Conservation (phyloP, 192 early-diverging fungal genomes). For the Backusella parvicylindrica region DNA sequence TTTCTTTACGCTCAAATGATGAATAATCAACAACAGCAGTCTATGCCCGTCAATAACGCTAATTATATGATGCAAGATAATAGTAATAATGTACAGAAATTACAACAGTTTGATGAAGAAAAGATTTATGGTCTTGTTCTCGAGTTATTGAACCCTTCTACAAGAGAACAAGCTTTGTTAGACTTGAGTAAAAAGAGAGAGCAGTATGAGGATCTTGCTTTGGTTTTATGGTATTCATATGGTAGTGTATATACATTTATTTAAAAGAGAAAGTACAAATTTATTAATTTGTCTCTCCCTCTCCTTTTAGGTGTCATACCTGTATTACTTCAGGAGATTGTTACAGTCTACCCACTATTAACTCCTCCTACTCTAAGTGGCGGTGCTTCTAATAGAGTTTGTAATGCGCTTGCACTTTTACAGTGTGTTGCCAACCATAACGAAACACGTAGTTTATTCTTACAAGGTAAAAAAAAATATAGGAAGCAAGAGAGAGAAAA, state of each 20-base stretch:
- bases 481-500: neutral
- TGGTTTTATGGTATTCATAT: constrained; percentile 97
- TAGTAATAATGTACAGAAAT: constrained; percentile 18
- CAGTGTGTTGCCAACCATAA: constrained; percentile 95
- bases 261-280: neutral
- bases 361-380: constrained; percentile 83
- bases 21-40: constrained; percentile 23
- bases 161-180: constrained; percentile 86
- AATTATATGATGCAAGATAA: neutral
- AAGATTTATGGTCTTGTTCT: constrained; percentile 87
- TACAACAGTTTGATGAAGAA: constrained; percentile 62
- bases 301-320: constrained; percentile 77
- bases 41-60: neutral
- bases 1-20: constrained; percentile 18
- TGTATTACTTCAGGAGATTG: constrained; percentile 93
- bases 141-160: constrained; percentile 72
- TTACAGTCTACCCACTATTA: constrained; percentile 90
- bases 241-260: constrained; percentile 53
- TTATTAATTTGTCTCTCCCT: neutral
- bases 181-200: constrained; percentile 94
- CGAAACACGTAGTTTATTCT: constrained; percentile 81
- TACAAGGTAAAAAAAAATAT: constrained; percentile 68
- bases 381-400: constrained; percentile 91
- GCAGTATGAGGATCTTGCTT: constrained; percentile 91
- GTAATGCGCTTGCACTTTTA: constrained; percentile 91